Evolutionary conservation across 495 filamentous ascomycete genomes (phyloP).

Genomic region (Pseudotulostoma volvatum): DNA sequence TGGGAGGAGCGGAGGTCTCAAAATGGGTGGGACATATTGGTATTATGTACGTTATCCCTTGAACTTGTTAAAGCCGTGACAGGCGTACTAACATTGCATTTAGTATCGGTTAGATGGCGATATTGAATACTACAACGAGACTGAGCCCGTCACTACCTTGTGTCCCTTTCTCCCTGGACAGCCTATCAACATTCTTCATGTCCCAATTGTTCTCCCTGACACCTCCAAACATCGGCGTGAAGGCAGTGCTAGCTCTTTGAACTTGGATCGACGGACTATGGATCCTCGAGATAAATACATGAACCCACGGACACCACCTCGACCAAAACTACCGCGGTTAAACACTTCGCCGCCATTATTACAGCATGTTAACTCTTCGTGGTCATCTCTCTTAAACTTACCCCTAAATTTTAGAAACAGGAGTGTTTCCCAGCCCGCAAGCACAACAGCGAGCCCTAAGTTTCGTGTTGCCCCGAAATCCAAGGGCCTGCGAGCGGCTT

Average conservation of each 20-base stretch:
- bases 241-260: slow-evolving; percentile 20
- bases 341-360: slow-evolving; percentile 40
- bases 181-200: slow-evolving; percentile 61
- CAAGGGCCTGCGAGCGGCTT: slow-evolving; percentile 20
- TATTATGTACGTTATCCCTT: slow-evolving; percentile 54
- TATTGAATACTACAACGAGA: slow-evolving; percentile 53
- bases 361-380: slow-evolving; percentile 17
- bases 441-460: slow-evolving; percentile 12
- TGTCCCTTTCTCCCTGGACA: slow-evolving; percentile 82
- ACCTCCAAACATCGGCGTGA: slow-evolving; percentile 21
- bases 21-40: slow-evolving; percentile 87
- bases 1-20: slow-evolving; percentile 61
- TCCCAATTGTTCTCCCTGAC: slow-evolving; percentile 51
- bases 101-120: slow-evolving; percentile 70
- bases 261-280: slow-evolving; percentile 48
- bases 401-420: slow-evolving; percentile 14
- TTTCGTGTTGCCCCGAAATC: slow-evolving; percentile 9
- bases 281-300: slow-evolving; percentile 62
- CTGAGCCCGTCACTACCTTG: slow-evolving; percentile 52
- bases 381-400: slow-evolving; percentile 14
- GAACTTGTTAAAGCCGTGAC: neutral
- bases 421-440: slow-evolving; percentile 22
- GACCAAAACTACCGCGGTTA: slow-evolving; percentile 29
- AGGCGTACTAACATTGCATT: slow-evolving; percentile 2
- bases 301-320: slow-evolving; percentile 46